A percentile compares a stretch with the other conserved stretches of the same genome.
These are phyloP conservation scores for Trametes versicolor DNA, from an alignment of 1,284 basidiomycete species.

Conservation along the genomic window DNA sequence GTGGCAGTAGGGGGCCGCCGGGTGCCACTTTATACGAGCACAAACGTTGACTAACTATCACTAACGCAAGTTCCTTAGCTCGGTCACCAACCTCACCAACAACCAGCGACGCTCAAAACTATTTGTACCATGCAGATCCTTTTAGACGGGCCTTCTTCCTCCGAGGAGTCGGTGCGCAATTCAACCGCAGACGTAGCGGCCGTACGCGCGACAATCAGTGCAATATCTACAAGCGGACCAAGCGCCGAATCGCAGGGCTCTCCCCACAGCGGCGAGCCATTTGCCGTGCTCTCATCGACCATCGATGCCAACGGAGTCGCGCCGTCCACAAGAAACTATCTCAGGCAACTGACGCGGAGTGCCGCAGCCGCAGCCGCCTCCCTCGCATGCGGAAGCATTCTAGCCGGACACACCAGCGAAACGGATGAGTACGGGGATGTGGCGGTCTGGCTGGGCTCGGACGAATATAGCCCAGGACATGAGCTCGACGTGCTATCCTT, in stretches of 20 bases:
- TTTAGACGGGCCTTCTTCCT: no score
- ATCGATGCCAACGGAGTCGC: neutral
- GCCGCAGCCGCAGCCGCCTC: slow-evolving; percentile 52
- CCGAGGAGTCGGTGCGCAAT: no score
- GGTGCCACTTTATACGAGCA: no score
- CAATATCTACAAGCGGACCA: neutral
- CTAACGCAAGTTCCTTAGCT: no score
- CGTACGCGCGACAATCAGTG: slow-evolving; percentile 8
- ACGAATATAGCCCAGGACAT: slow-evolving; percentile 39
- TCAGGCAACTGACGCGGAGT: slow-evolving; percentile 46
- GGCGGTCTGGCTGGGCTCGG: slow-evolving; percentile 59
- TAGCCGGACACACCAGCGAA: slow-evolving; percentile 62
- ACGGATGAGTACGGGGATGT: slow-evolving; percentile 64
- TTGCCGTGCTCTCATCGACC: slow-evolving; percentile 11
- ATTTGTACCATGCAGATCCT: slow-evolving; percentile 8
- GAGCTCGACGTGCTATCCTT: slow-evolving; percentile 36
- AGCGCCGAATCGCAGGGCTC: neutral
- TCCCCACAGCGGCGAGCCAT: neutral
- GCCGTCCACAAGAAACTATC: slow-evolving; percentile 20
- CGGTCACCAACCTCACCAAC: neutral
- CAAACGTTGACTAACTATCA: no score
- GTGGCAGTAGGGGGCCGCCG: no score
- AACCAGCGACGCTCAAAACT: neutral
- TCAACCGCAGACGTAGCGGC: slow-evolving; percentile 4
- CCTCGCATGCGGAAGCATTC: slow-evolving; percentile 57